Evolutionary conservation across 805 yeast species (phyloP), one percentile per base, ranked within the genome.

Genomic region (Yarrowia sp.): DNA sequence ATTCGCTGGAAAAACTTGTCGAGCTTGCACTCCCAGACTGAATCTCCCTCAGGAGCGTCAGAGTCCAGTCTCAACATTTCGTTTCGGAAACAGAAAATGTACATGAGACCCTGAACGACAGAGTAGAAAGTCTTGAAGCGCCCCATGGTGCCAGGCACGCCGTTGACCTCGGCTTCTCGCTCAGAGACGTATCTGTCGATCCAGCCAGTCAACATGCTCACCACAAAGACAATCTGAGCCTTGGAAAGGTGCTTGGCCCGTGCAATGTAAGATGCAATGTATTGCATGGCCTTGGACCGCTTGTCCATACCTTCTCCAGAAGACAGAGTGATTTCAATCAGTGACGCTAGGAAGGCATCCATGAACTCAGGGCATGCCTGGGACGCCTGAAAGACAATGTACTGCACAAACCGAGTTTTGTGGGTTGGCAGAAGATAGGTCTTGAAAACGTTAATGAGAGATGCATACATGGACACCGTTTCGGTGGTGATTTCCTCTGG

Each of bases 31-130:
- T 87, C 93, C 97, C 97, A 92, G 24, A 67, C 68, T 4, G 66
- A 62, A 19, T 72, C 74, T n/a, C 61, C 61, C 35, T 54, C 61
- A 6, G 61, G 26, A 66, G 44, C 43, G 21, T 67, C 48, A 11
- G 52, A 41, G 12, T 70, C 73, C 44, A 75, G 77, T 68, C 82
- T 81, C 68, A 93, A 81, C 38, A 83, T 74, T 40, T 82, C 75
- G 75, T 89, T 89, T 68, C 97, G 82, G 76, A 93, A 93, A 73
- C 98, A 93, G 74, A 95, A 92, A 19, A 95, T 90, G 76, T 93
- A 93, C 67, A 93, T 80, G 65, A 95, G 78, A 0, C 97, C 91
- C 76, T 93, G 99, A 71, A 92, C 88, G 2, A 93, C 89, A 8
- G 97, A 90, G 74, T 93, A 93, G 68, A 95, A 89, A 75, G 91